Conservation (phyloP, 148 eudicot species). For the Euryodendron excelsum region DNA sequence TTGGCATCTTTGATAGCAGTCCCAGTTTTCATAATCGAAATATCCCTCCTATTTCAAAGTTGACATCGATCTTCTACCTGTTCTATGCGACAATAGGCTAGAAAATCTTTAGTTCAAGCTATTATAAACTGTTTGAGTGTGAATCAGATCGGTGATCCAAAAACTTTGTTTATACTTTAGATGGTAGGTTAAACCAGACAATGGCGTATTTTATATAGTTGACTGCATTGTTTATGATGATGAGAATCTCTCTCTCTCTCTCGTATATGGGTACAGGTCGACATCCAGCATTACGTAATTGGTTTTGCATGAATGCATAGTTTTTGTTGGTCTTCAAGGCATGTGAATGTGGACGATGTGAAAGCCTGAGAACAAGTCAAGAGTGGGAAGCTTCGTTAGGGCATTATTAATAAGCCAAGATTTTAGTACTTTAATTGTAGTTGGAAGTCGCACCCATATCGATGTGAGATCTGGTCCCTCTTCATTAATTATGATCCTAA, state of each 20-base stretch:
- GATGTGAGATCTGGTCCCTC: not conserved
- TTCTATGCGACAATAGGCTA: not conserved
- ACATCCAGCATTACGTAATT: not conserved
- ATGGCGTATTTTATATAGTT: not conserved
- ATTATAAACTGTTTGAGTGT: not conserved
- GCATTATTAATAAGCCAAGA: not conserved
- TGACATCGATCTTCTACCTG: not conserved
- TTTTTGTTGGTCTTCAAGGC: too few species aligned
- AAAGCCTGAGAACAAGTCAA: not conserved
- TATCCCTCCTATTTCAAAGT: not conserved
- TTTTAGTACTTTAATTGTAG: not conserved
- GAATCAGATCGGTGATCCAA: not conserved
- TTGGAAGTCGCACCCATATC: not conserved
- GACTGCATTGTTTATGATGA: slow-evolving; percentile 7
- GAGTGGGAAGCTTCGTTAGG: not conserved
- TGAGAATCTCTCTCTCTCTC: not conserved
- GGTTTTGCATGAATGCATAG: slow-evolving; percentile 7
- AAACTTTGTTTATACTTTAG: not conserved
- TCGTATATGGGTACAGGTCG: not conserved
- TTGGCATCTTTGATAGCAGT: not conserved
- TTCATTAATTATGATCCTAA: slow-evolving; percentile 6
- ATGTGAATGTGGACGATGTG: not conserved
- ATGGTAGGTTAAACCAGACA: not conserved
- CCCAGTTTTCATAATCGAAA: not conserved
- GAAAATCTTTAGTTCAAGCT: slow-evolving; percentile 1